Evolutionary conservation across 768 basidiomycete species (phyloP), one percentile per base, ranked within the genome.

Genomic region (Trametes meyenii): DNA sequence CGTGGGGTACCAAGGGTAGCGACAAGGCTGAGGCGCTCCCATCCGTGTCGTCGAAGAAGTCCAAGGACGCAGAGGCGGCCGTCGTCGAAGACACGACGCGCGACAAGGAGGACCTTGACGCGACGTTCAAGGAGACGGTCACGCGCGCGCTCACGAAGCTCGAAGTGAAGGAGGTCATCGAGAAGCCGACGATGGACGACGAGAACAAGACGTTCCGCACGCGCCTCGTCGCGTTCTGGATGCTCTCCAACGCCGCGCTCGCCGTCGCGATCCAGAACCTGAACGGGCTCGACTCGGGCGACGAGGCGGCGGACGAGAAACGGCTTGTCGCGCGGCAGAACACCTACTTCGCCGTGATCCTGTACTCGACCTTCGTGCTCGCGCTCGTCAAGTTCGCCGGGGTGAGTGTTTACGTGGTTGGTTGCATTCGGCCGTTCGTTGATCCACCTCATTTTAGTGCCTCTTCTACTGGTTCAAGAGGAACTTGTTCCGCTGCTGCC

Each of bases 11-110:
- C 11, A 95, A 96, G 77, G 94, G 93, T 50, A 90, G 88, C 57
- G 96, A 98, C 77, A 96, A 96, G 74, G 95, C 89, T 2, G 96
- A 97, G 69, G 88, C 88, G 3, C 79, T 98, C 10, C 96, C 96
- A 1, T 91, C 94, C 0, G 85, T 96, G 17, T 90, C 89, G 1
- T 94, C 95, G 8, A 88, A 85, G 64, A 95, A 95, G 73, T 76
- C 80, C 44, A 88, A 89, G 72, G 89, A 86, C 58, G 82, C 84
- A 2, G 92, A 89, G 40, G 79, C 79, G 21, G 84, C 83, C 12
- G 89, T 94, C 33, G 93, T 96, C 16, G 94, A 96, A 69, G 95
- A 96, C 67, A 86, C 89, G 0, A 85, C 90, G 35, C 83, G 85
- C 64, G 84, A 85, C 16, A 92, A 92, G 71, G 92, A 90, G 63